Percentiles rank a stretch among this genome's conserved stretches.
Conservation (phyloP, 306 rosid species). For the Lathyrus tuberosus region DNA sequence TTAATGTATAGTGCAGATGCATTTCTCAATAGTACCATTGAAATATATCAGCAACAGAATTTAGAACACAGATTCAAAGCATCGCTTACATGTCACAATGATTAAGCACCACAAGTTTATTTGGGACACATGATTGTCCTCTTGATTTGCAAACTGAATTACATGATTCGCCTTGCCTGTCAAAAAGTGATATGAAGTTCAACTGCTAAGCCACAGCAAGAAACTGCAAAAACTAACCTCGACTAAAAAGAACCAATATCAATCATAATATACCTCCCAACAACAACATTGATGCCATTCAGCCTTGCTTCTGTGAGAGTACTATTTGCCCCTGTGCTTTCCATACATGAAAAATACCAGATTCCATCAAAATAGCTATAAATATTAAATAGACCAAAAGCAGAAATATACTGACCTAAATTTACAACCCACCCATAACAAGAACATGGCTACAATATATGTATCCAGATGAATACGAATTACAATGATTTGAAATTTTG, state of each 20-base stretch:
- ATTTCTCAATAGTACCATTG: slow-evolving; percentile 28
- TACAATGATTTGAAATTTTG: slow-evolving; percentile 24
- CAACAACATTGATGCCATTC: slow-evolving; percentile 74
- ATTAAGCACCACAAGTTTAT: slow-evolving; percentile 81
- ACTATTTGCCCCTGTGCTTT: slow-evolving; percentile 52
- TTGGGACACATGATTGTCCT: slow-evolving; percentile 87
- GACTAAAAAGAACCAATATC: slow-evolving; percentile 20
- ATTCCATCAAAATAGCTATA: slow-evolving; percentile 14
- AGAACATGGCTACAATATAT: slow-evolving; percentile 5
- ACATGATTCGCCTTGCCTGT: slow-evolving; percentile 89
- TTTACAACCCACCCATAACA: slow-evolving; percentile 22
- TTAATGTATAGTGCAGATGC: slow-evolving; percentile 16
- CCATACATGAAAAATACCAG: slow-evolving; percentile 31
- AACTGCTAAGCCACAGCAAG: slow-evolving; percentile 39
- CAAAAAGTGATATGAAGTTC: slow-evolving; percentile 46
- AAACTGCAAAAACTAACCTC: slow-evolving; percentile 31
- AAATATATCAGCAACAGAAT: slow-evolving; percentile 33
- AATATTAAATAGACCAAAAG: slow-evolving; percentile 29
- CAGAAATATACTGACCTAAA: slow-evolving; percentile 28
- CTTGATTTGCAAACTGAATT: slow-evolving; percentile 81
- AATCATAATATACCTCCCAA: slow-evolving; percentile 71
- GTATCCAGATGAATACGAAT: slow-evolving; percentile 7
- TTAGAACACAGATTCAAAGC: slow-evolving; percentile 5
- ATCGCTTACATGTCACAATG: slow-evolving; percentile 84
- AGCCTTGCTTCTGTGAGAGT: slow-evolving; percentile 69